phyloP scores from a whole-genome alignment of 345 rosid species.

The Melastoma malabathricum region DNA sequence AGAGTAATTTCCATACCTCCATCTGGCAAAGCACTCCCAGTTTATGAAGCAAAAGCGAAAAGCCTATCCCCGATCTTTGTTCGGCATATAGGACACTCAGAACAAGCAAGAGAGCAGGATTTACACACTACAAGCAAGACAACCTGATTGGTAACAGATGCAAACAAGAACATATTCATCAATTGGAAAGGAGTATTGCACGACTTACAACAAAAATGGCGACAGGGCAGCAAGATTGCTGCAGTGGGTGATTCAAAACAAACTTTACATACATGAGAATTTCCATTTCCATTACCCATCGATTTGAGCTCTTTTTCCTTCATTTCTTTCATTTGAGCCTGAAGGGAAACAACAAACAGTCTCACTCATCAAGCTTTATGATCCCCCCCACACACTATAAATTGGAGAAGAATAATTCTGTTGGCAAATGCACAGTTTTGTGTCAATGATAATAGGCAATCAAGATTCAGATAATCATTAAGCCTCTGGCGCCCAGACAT shows the following conservation, averaged over 20 bases:
- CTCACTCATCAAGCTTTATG: too few relatives aligned
- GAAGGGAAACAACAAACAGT: conserved; percentile 6
- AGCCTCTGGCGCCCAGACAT: too few relatives aligned
- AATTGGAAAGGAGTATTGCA: not conserved
- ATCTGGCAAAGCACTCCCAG: conserved; percentile 13
- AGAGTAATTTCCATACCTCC: conserved; percentile 18
- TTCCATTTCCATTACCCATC: conserved; percentile 60
- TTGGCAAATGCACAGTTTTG: too few relatives aligned
- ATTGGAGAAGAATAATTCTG: too few relatives aligned
- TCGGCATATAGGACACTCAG: conserved; percentile 97
- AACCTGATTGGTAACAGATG: not conserved
- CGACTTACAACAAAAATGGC: conserved; percentile 94
- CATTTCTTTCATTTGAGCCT: conserved; percentile 99
- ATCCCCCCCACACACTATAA: too few relatives aligned
- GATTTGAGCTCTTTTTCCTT: conserved; percentile 81
- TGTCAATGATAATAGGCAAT: too few relatives aligned
- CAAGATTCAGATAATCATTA: too few relatives aligned
- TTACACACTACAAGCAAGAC: conserved; percentile 66
- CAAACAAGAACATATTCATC: not conserved
- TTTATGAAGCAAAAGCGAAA: conserved; percentile 82
- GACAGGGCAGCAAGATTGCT: conserved; percentile 94
- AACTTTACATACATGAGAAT: conserved; percentile 91
- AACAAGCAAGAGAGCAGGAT: conserved; percentile 96
- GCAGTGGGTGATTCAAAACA: conserved; percentile 95
- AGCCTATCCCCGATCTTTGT: conserved; percentile 89